Evolutionary conservation across 768 basidiomycete species (phyloP), one percentile per base, ranked within the genome.

Genomic region (Amanita fuliginea): DNA sequence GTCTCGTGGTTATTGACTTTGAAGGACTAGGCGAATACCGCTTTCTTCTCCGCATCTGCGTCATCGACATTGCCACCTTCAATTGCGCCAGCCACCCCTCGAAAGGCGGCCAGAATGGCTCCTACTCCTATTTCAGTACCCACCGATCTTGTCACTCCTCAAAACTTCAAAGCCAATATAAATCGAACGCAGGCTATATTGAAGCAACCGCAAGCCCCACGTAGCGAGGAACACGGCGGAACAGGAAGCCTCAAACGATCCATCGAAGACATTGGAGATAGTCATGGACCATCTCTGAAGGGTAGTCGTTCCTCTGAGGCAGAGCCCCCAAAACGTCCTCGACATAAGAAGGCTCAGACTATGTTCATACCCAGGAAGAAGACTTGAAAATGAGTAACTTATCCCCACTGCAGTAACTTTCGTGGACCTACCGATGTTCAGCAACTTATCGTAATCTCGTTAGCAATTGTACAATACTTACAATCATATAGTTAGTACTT

Each of bases 301-400:
- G 49, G 49, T 39, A 47, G 51, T 37, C 41, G 51, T 51, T 59
- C 54, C 39, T 53, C 64, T 0, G 61, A 52, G n/a, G 64, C 55
- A 14, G 63, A 28, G n/a, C 22, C 36, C 13, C 47, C 39, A 26
- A 49, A 51, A 18, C 54, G 50, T n/a, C 63, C 60, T 32, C 59
- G 57, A 26, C 55, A 62, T 33, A 71, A 72, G 49, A 69, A 66
- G 37, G 36, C 46, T 55, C 65, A 61, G 11, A 62, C 68, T 0
- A 70, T 84, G 49, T 85, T 86, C 59, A 83, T 85, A 50, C 82
- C 83, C 1, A 83, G 76, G 57, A 78, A 76, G 59, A 59, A 63
- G 57, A 57, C 55, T n/a, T n/a, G n/a, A 55, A 32, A 40, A 34
- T 37, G 18, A 13, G 4, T 2, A 14, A 16, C 49, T 50, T 3